Base-by-base conservation (phyloP, 2,329 filamentous ascomycete species). In the Cladophialophora bantiana region DNA sequence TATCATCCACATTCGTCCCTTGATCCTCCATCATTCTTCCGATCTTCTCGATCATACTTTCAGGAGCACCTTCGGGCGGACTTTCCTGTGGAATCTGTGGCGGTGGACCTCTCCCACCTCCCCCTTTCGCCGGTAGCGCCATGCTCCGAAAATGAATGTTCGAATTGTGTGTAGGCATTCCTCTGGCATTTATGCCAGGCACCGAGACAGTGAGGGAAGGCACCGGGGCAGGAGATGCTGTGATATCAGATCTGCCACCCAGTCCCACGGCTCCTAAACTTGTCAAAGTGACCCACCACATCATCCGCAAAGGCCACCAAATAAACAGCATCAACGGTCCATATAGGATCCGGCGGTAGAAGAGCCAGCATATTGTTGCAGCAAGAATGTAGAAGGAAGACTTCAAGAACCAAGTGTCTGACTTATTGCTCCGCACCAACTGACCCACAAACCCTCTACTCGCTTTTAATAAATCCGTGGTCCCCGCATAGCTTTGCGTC, bases 381-480 rank as follows among this genome's bases (percentile, higher is more conserved):
- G 90, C 75, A 15, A 98, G 85, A 73, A 97, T 84, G 76, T 94
- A 96, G 71, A 98, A 89, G 1, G 94, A 88, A 42, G 92, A 96
- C 79, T 95, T 91, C 38, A 99, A 86, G 77, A 99, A 99, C 95
- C 95, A 99, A 2, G 94, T 97, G 77, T 99, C 95, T 71, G 90
- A 95, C 84, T 99, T 99, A 76, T 96, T 93, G 70, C 92, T 95
- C 68, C 88, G 88, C 55, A 98, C 81, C 54, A 99, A 83, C 18
- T 92, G 92, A 6, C 88, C 88, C 7, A 97, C 86, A 18, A 99
- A 83, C 63, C 89, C 89, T 70, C 87, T 86, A 54, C 91, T 94
- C 64, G 87, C 90, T 2, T 86, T 84, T 42, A 99, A 84, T 75
- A 97, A 85, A 12, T 87, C 86, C 73, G 94, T 92, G 4, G 98